phyloP scores from a whole-genome alignment of 768 basidiomycete species.

The Lactarius quietus region DNA sequence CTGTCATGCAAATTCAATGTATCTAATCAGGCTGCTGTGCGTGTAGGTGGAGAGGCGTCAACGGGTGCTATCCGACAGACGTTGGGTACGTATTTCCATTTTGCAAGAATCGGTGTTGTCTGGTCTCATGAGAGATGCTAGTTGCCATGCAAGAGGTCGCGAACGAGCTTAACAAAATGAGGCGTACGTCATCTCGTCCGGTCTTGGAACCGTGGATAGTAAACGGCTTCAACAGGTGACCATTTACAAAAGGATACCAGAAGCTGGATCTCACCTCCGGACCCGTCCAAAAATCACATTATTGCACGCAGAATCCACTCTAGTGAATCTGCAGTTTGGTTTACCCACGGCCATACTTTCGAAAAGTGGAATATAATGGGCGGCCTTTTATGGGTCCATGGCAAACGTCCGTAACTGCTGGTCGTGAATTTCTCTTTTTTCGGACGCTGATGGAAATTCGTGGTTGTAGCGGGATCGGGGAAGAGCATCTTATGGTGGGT shows the following conservation, averaged over 20 bases:
- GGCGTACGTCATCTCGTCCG: neutral
- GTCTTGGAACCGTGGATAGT: neutral
- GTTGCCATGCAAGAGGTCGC: neutral
- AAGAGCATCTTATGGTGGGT: conserved; percentile 9
- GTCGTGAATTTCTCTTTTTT: neutral
- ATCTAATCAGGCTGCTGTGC: neutral
- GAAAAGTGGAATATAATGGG: neutral
- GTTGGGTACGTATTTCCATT: neutral
- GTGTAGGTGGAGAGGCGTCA: neutral
- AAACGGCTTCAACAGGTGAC: neutral
- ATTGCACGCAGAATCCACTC: neutral
- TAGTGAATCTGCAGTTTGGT: neutral
- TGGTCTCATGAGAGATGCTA: neutral
- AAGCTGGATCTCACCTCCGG: conserved; percentile 10
- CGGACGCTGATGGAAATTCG: neutral
- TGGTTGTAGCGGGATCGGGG: conserved; percentile 2
- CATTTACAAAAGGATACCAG: neutral
- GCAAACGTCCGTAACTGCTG: neutral
- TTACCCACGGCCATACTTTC: neutral
- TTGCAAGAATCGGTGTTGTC: neutral
- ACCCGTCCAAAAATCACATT: conserved; percentile 10
- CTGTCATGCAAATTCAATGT: neutral
- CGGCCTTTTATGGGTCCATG: neutral
- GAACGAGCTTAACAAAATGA: conserved; percentile 4
- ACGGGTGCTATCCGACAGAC: neutral